Conservation (phyloP, 2,329 filamentous ascomycete genomes). For the Cytospora leucostoma region DNA sequence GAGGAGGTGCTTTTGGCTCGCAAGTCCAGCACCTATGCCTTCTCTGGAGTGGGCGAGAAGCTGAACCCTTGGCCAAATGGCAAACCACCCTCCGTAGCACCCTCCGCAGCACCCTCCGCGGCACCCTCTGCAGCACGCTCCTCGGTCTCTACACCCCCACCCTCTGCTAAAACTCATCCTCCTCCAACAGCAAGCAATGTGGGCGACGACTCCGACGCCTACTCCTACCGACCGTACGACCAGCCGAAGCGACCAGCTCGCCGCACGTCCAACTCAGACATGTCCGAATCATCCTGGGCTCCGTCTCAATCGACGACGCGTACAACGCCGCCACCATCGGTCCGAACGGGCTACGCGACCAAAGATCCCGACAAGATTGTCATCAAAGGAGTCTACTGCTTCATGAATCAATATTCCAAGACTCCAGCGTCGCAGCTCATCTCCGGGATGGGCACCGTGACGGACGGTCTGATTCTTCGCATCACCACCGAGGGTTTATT, state of each 20-base stretch:
- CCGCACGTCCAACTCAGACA: conserved; percentile 67
- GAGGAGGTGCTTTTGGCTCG: conserved; percentile 40
- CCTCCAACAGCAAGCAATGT: conserved; percentile 57
- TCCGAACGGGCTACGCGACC: conserved; percentile 77
- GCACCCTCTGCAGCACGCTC: conserved; percentile 36
- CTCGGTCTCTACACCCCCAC: conserved; percentile 35
- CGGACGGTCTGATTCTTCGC: conserved; percentile 86
- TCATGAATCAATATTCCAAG: conserved; percentile 84
- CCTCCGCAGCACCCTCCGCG: conserved; percentile 36
- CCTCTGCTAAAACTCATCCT: conserved; percentile 45
- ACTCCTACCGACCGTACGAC: conserved; percentile 79
- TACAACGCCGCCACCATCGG: conserved; percentile 80
- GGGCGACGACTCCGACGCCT: conserved; percentile 64
- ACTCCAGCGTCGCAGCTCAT: conserved; percentile 91
- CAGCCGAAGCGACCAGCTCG: conserved; percentile 60
- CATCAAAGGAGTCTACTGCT: conserved; percentile 88
- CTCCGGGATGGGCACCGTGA: conserved; percentile 80
- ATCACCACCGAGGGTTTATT: conserved; percentile 95
- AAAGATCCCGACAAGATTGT: conserved; percentile 95
- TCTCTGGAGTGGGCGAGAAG: conserved; percentile 66
- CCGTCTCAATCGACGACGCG: conserved; percentile 80
- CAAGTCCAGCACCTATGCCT: conserved; percentile 60
- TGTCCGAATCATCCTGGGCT: conserved; percentile 85
- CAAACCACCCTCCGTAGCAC: conserved; percentile 47
- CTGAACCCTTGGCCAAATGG: conserved; percentile 70